Evolutionary conservation across 108 stramenopile genomes (phyloP).

Genomic region (Poteriospumella lacustris): DNA sequence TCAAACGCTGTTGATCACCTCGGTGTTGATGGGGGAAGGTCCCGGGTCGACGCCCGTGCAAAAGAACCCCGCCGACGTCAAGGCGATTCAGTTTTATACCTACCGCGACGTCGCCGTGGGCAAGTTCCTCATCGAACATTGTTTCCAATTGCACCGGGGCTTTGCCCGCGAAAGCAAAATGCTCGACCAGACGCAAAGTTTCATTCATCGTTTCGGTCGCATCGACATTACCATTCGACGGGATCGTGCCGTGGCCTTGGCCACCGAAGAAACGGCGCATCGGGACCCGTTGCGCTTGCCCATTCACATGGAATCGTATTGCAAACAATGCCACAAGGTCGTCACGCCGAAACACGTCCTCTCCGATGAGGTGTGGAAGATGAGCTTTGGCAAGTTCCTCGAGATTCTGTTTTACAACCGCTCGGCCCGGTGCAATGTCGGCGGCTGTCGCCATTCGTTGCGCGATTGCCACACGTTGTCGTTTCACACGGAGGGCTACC

Average conservation of each 20-base stretch:
- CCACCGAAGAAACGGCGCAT: background rate
- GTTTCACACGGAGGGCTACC: constrained; percentile 76
- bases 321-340: constrained; percentile 70
- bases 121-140: constrained; percentile 80
- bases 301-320: constrained; percentile 87
- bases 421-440: constrained; percentile 46
- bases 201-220: constrained; percentile 81
- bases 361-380: constrained; percentile 87
- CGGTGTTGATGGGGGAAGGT: constrained; percentile 86
- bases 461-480: constrained; percentile 72
- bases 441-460: constrained; percentile 65
- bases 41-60: constrained; percentile 50
- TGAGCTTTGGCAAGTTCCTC: constrained; percentile 89
- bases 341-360: constrained; percentile 74
- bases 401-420: constrained; percentile 89
- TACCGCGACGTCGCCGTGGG: constrained; percentile 82
- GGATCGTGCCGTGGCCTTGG: background rate
- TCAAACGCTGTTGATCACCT: constrained; percentile 82
- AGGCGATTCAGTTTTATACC: constrained; percentile 86
- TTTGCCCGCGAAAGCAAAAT: constrained; percentile 61
- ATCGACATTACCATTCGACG: constrained; percentile 69
- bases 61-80: constrained; percentile 87
- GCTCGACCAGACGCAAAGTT: constrained; percentile 78
- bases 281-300: constrained; percentile 18
- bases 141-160: constrained; percentile 74